Conservation (phyloP, 441 rosid genomes). For the Populus trichocarpa region DNA sequence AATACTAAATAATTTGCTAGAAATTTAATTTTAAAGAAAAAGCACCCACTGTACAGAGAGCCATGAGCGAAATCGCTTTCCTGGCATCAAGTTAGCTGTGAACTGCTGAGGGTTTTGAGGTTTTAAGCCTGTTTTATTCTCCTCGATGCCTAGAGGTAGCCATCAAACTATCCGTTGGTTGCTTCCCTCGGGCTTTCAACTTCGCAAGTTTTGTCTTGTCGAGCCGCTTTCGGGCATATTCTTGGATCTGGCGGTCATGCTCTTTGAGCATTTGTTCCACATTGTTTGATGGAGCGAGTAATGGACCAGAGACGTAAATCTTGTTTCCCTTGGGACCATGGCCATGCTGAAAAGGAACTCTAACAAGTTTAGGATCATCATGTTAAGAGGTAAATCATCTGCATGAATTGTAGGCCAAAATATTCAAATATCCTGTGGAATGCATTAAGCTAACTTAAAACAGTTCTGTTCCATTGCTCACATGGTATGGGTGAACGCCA, state of each 20-base stretch:
- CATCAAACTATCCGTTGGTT: constrained; percentile 12
- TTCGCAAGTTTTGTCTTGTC: constrained; percentile 37
- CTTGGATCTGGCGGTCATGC: constrained; percentile 63
- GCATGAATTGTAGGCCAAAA: neutral
- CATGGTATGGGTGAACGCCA: neutral
- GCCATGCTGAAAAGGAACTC: constrained; percentile 32
- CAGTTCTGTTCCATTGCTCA: neutral
- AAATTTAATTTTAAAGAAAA: neutral
- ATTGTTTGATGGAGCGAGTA: constrained; percentile 58
- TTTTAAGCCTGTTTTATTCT: constrained; percentile 12
- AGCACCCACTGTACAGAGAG: constrained; percentile 25
- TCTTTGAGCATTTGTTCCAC: constrained; percentile 84
- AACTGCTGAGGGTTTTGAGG: neutral
- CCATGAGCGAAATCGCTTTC: constrained; percentile 10
- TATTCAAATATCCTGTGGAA: neutral
- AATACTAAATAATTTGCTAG: neutral
- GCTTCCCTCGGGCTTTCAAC: constrained; percentile 20
- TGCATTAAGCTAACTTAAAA: neutral
- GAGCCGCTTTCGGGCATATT: constrained; percentile 43
- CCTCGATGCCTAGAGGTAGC: constrained; percentile 13
- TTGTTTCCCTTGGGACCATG: constrained; percentile 51
- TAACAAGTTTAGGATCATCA: constrained; percentile 4
- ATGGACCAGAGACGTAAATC: constrained; percentile 77
- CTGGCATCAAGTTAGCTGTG: constrained; percentile 16
- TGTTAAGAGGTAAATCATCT: neutral